Base-by-base conservation (phyloP, 1,139 yeast species). In the Suhomyces maxii region DNA sequence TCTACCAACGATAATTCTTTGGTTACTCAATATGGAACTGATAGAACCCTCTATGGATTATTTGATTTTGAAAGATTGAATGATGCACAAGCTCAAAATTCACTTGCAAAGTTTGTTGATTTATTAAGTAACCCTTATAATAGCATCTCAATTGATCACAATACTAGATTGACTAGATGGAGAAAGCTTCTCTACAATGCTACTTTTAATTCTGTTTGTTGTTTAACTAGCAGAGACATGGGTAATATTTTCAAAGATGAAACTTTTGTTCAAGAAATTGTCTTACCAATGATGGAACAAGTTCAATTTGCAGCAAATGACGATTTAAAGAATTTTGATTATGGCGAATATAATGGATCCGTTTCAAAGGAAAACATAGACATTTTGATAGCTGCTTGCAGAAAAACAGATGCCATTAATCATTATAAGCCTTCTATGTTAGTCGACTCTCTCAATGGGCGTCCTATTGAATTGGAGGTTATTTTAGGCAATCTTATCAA, bases 121-220 rank as follows among this genome's bases (percentile, higher is more conserved):
- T 56, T 84, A 6, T 85, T 86, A 61, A 64, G 63, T 40, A 75
- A 76, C 42, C 73, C 58, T 2, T 60, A 61, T 42, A 82, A 80
- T 55, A 54, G 59, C 6, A 73, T 79, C 40, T 58, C 59, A 8
- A 64, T 75, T 37, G 86, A 83, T 56, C 65, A 62, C 11, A 65
- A 80, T 52, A 81, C 77, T 12, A 76, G 77, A 49, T 70, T 67
- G 56, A 73, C 82, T 7, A 71, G 95, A 60, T 87, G 95, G 95
- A 72, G 80, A 49, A 87, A 87, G 60, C 71, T 87, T 46, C 75
- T 86, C 18, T 86, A 86, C 67, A 87, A 87, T 58, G 79, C 86
- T 8, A 76, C 82, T 3, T 74, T 82, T 61, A 86, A 86, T 66
- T 77, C 91, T 2, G 71, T 81, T 6, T 77, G 83, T 49, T 82